These are phyloP conservation scores for Ascosphaera pollenicola DNA, from an alignment of 2,329 filamentous ascomycete genomes.

Conservation along the genomic window DNA sequence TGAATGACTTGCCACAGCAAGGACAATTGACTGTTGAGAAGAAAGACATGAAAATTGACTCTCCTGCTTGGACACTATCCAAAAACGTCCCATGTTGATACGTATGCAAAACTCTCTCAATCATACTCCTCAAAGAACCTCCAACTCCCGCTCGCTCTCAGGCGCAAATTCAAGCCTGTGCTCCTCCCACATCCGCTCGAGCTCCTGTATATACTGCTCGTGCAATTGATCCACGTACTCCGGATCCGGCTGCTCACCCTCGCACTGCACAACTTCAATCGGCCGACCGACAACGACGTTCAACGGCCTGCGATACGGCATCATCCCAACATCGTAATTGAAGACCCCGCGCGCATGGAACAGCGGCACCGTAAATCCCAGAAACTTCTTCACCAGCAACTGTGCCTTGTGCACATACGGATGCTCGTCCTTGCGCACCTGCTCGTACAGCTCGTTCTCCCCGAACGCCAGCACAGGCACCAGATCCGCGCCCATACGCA, in stretches of 20 bases:
- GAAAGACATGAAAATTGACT: too few relatives aligned
- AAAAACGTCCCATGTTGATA: too few relatives aligned
- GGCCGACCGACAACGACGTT: constrained; percentile 79
- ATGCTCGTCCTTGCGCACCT: constrained; percentile 55
- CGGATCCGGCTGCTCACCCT: constrained; percentile 39
- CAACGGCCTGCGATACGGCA: constrained; percentile 75
- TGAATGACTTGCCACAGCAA: too few relatives aligned
- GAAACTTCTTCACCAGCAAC: constrained; percentile 58
- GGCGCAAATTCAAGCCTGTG: constrained; percentile 25
- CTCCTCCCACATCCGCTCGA: constrained; percentile 23
- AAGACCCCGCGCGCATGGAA: constrained; percentile 84
- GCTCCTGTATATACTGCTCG: constrained; percentile 46
- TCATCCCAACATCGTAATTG: constrained; percentile 91
- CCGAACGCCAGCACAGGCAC: constrained; percentile 86
- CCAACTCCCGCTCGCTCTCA: constrained; percentile 21
- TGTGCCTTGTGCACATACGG: constrained; percentile 63
- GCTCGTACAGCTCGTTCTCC: constrained; percentile 91
- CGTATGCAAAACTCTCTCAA: too few relatives aligned
- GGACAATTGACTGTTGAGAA: too few relatives aligned
- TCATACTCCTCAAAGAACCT: constrained; percentile 20
- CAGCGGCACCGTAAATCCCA: constrained; percentile 83
- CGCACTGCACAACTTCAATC: constrained; percentile 42
- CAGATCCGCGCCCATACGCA: constrained; percentile 77
- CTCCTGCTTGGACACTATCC: too few relatives aligned
- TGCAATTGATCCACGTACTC: constrained; percentile 66